Conservation (phyloP, 2,329 filamentous ascomycete genomes). For the Exserohilum turcica region DNA sequence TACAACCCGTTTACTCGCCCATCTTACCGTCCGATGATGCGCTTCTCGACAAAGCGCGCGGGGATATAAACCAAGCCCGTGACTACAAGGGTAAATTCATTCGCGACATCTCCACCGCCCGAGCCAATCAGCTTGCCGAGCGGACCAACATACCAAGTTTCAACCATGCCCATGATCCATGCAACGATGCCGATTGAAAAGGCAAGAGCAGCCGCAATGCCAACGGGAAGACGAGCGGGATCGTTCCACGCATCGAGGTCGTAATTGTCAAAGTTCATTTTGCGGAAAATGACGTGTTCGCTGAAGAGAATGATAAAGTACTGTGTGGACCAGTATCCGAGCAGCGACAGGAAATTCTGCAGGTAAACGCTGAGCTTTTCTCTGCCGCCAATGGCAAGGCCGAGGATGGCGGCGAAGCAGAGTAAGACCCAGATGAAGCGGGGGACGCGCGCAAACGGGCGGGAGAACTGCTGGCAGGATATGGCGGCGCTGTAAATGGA, state of each 20-base stretch:
- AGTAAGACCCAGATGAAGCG: constrained; percentile 56
- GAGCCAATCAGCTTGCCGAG: constrained; percentile 34
- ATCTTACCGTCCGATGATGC: constrained; percentile 25
- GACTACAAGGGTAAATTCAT: constrained; percentile 34
- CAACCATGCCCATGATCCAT: constrained; percentile 64
- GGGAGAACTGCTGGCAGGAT: constrained; percentile 54
- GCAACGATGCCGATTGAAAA: constrained; percentile 49
- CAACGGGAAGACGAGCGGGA: constrained; percentile 49
- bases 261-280: constrained; percentile 57
- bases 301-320: constrained; percentile 55
- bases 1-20: too few relatives aligned
- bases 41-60: constrained; percentile 36
- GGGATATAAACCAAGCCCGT: constrained; percentile 38
- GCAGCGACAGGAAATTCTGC: constrained; percentile 52
- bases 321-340: constrained; percentile 56
- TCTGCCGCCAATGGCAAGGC: constrained; percentile 52
- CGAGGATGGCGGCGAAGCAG: constrained; percentile 51
- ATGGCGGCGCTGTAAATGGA: constrained; percentile 58
- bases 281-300: constrained; percentile 54
- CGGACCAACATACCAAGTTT: constrained; percentile 60
- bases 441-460: constrained; percentile 58
- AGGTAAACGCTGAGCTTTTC: constrained; percentile 51
- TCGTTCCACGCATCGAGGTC: constrained; percentile 55
- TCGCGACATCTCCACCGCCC: constrained; percentile 37
- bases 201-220: constrained; percentile 48